phyloP scores from a whole-genome alignment of 2,329 filamentous ascomycete species.

The Alternaria metachromatica region DNA sequence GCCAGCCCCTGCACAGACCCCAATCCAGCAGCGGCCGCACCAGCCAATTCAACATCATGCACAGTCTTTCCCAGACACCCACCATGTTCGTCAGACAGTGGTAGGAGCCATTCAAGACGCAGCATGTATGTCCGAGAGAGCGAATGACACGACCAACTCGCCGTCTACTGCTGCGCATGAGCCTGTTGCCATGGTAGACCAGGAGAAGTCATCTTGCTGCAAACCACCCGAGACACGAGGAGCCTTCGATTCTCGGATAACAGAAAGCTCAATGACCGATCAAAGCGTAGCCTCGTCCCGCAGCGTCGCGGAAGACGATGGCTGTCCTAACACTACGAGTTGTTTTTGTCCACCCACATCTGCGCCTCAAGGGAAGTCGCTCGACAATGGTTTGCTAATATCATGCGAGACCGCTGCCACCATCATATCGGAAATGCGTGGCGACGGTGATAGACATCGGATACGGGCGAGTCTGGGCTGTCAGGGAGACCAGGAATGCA shows the following conservation, averaged over 20 bases:
- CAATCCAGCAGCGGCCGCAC: neutral
- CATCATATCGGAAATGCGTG: conserved; percentile 38
- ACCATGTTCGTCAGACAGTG: neutral
- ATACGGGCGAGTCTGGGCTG: conserved; percentile 31
- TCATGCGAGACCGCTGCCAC: conserved; percentile 37
- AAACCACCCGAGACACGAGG: neutral
- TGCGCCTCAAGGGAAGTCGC: neutral
- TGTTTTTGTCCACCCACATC: conserved; percentile 30
- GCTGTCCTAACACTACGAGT: conserved; percentile 22
- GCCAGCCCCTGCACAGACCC: neutral
- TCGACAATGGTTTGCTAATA: conserved; percentile 22
- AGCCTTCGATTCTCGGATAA: neutral
- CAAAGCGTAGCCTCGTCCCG: neutral
- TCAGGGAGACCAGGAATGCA: conserved; percentile 21
- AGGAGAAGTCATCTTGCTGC: neutral
- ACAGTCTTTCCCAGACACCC: neutral
- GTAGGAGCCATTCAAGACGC: neutral
- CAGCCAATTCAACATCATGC: neutral
- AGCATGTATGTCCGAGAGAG: neutral
- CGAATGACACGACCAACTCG: neutral
- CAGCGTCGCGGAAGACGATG: conserved; percentile 7
- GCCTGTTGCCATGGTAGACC: neutral
- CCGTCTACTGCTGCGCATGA: neutral
- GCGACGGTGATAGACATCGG: conserved; percentile 26
- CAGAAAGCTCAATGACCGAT: neutral